Evolutionary conservation across 1,139 yeast species (phyloP).

Genomic region (Fermentozyma sake): DNA sequence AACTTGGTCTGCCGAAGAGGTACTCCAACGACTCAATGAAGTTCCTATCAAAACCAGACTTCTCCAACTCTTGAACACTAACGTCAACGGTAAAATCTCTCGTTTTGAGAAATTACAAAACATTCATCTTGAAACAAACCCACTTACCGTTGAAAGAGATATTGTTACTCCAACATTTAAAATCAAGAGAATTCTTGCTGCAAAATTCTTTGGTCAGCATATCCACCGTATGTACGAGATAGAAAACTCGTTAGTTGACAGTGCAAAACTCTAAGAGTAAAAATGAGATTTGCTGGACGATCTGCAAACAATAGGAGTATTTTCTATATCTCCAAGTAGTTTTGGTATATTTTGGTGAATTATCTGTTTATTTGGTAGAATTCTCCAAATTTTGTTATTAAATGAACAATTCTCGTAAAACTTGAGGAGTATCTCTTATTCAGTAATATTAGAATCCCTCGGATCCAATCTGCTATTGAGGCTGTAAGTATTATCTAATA

Average conservation of each 20-base stretch:
- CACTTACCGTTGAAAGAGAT: conserved; percentile 34
- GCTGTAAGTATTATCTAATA: no score
- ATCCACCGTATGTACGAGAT: conserved; percentile 12
- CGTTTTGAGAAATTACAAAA: conserved; percentile 39
- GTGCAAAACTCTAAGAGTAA: no score
- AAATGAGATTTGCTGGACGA: no score
- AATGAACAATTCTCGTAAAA: no score
- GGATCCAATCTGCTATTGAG: no score
- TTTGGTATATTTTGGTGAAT: no score
- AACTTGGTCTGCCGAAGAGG: conserved; percentile 14
- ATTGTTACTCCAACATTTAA: conserved; percentile 42
- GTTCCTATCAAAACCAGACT: conserved; percentile 21
- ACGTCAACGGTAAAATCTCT: conserved; percentile 20
- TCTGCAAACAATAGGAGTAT: no score
- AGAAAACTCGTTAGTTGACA: conserved; percentile 10
- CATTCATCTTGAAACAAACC: conserved; percentile 31
- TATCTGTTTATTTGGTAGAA: no score
- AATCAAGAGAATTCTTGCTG: conserved; percentile 35
- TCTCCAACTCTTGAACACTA: conserved; percentile 24
- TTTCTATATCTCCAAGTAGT: no score
- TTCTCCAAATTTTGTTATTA: no score
- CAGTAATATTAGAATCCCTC: no score
- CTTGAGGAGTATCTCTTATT: no score
- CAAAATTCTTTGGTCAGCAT: conserved; percentile 22
- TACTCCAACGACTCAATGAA: conserved; percentile 25